Evolutionary conservation across 257 asterid species (phyloP), one percentile per base, ranked within the genome.

Genomic region (Thymus quinquecostatus): DNA sequence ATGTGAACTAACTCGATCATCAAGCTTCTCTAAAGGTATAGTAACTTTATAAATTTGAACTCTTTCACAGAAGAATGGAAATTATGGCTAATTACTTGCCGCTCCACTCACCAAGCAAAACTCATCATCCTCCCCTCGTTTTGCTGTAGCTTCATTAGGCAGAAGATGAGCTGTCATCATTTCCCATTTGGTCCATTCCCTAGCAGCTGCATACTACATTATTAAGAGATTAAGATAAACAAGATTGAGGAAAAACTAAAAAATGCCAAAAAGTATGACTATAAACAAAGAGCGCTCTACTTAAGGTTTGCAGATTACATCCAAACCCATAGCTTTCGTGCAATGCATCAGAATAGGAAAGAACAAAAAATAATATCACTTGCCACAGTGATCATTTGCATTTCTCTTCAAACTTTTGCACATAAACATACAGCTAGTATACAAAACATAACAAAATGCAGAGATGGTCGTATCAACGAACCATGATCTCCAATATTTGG

Each of bases 181-280:
- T 86, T 92, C 98, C 98, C 98, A 92, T 79, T 79, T 94, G 79
- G 99, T 94, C 99, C 99, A 94, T 62, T 87, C 99, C 76, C 92
- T 84, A 36, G 99, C 92, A 48, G 99, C 99, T 77, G 95, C 95
- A 83, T 79, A 83, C 99, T 94, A 71, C 72, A 80, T 36, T 49
- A 74, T 68, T 34, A 49, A 75, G 56, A 76, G 50, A 49, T 69
- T 78, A 69, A 77, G 79, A 69, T 36, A 33, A 74, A 63, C 12
- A 65, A 68, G 3, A 11, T 33, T 33, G n/a, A 70, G 70, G 32
- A 3, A 10, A 10, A 48, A 70, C 28, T 34, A 63, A 66, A 48
- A 41, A 60, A 63, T 4, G 10, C 51, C 6, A 32, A 1, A 43
- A 8, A 60, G 27, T 60, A 40, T 28, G 62, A 36, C 43, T 60